These are phyloP conservation scores for Sclerotinia borealis DNA, from an alignment of 2,329 filamentous ascomycete genomes.

Conservation along the genomic window DNA sequence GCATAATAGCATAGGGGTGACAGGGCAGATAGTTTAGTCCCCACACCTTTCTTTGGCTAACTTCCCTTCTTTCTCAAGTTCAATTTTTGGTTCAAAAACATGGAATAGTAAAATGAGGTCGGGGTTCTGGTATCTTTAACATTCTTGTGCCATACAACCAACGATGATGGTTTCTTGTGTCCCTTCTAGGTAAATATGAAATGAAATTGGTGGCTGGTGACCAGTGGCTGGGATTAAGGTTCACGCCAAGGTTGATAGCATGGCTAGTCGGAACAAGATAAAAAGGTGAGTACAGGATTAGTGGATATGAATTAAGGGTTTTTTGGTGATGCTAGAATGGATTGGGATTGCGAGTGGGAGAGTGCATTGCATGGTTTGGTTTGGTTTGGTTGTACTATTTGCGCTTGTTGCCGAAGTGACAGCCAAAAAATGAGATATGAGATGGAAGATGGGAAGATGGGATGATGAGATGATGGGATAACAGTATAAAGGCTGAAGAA, in stretches of 20 bases:
- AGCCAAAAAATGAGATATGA: background rate
- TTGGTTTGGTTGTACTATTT: background rate
- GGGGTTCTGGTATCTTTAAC: background rate
- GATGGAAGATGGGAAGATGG: background rate
- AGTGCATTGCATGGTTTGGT: too few species aligned
- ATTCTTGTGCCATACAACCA: background rate
- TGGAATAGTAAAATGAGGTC: background rate
- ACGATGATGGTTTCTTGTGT: background rate
- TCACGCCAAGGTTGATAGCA: too few species aligned
- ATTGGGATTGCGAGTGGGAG: too few species aligned
- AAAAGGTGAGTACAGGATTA: too few species aligned
- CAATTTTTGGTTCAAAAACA: too few species aligned
- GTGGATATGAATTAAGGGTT: background rate
- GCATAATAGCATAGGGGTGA: too few species aligned
- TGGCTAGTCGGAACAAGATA: too few species aligned
- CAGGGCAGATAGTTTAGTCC: background rate
- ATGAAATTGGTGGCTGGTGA: too few species aligned
- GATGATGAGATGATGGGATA: background rate
- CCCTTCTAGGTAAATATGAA: background rate
- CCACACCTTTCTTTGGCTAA: background rate
- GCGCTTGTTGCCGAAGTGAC: background rate
- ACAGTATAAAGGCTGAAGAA: background rate
- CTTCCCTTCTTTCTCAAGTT: too few species aligned
- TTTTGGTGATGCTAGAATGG: background rate
- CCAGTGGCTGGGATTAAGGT: too few species aligned